Percentiles rank a stretch among this genome's conserved stretches.
phyloP scores from a whole-genome alignment of 2,329 filamentous ascomycete species.

The Penicillium palitans region DNA sequence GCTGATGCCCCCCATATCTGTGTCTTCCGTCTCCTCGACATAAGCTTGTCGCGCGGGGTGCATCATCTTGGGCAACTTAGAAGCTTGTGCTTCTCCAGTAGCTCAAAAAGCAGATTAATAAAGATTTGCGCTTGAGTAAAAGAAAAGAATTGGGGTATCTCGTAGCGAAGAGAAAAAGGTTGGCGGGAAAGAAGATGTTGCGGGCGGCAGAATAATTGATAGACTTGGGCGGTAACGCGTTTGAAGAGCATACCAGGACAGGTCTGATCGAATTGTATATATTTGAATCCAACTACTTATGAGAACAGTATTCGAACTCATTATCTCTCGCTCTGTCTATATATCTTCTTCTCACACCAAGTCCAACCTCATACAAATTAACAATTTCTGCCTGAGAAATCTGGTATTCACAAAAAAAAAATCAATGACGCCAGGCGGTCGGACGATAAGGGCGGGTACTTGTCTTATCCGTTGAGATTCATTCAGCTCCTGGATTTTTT shows the following conservation, averaged over 20 bases:
- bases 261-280: not conserved
- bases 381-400: not conserved
- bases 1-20: slow-evolving; percentile 61
- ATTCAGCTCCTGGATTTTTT: slow-evolving; percentile 1
- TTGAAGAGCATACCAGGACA: not conserved
- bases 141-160: not conserved
- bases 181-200: slow-evolving; percentile 10
- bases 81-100: slow-evolving; percentile 15
- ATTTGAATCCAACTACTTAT: not conserved
- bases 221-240: slow-evolving; percentile 6
- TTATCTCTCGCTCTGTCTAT: not conserved
- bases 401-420: not conserved
- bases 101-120: not conserved
- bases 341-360: not conserved
- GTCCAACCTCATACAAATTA: not conserved
- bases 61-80: slow-evolving; percentile 52
- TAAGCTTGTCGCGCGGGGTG: slow-evolving; percentile 91
- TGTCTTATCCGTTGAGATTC: slow-evolving; percentile 19
- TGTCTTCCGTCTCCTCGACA: slow-evolving; percentile 75
- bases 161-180: not conserved
- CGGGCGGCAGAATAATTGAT: slow-evolving; percentile 28
- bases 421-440: slow-evolving; percentile 26
- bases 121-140: not conserved
- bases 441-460: slow-evolving; percentile 24
- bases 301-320: too few relatives aligned